Percentiles rank a stretch among this genome's conserved stretches.
Conservation (phyloP, 2,329 filamentous ascomycete genomes). For the Fusarium zealandicum region DNA sequence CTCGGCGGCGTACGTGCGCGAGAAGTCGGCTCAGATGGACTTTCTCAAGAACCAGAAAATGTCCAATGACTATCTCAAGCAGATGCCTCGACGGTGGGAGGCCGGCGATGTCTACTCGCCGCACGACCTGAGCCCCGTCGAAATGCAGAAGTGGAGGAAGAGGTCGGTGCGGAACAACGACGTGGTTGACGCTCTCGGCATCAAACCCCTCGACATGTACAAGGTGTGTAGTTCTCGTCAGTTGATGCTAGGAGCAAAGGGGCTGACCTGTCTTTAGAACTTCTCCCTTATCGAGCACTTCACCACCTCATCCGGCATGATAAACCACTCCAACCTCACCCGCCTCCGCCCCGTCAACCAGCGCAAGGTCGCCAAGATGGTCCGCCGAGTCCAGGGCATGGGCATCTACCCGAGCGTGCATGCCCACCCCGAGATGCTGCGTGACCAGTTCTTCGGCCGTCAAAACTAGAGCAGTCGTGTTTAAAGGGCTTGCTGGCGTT, state of each 20-base stretch:
- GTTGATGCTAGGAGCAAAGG: neutral
- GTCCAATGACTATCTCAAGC: slow-evolving; percentile 63
- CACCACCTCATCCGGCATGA: slow-evolving; percentile 83
- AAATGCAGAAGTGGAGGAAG: slow-evolving; percentile 83
- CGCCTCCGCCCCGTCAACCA: slow-evolving; percentile 89
- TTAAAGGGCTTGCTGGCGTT: slow-evolving; percentile 13
- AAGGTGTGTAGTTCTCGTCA: slow-evolving; percentile 63
- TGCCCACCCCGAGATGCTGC: slow-evolving; percentile 82
- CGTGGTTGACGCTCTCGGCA: slow-evolving; percentile 78
- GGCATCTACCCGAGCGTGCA: slow-evolving; percentile 93
- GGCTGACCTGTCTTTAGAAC: slow-evolving; percentile 65
- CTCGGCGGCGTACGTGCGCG: slow-evolving; percentile 29
- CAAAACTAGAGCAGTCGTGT: slow-evolving; percentile 19
- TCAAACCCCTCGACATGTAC: slow-evolving; percentile 86
- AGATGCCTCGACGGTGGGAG: slow-evolving; percentile 75
- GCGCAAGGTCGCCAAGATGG: slow-evolving; percentile 89
- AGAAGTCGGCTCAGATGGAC: slow-evolving; percentile 48
- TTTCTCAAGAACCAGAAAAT: slow-evolving; percentile 50
- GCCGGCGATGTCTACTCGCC: slow-evolving; percentile 89
- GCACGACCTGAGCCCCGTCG: slow-evolving; percentile 78
- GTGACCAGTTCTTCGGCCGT: slow-evolving; percentile 47
- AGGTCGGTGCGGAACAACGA: slow-evolving; percentile 67
- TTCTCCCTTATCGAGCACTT: slow-evolving; percentile 91
- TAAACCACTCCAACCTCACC: slow-evolving; percentile 77
- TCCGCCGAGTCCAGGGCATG: slow-evolving; percentile 85